Percentiles rank a stretch among this genome's conserved stretches.
Conservation (phyloP, 2,329 filamentous ascomycete genomes). For the Bipolaris gigantea region DNA sequence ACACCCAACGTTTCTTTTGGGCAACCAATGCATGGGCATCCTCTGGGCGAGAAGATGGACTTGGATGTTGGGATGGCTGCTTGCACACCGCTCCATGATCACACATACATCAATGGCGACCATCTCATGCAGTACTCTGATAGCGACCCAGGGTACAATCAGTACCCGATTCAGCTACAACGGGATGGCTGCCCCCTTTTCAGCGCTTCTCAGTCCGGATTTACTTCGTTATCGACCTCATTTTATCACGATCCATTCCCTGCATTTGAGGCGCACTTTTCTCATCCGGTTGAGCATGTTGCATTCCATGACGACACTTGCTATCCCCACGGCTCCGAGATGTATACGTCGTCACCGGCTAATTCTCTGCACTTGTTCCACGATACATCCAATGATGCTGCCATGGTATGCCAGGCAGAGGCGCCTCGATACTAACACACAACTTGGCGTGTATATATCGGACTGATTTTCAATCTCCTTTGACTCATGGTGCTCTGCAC, state of each 20-base stretch:
- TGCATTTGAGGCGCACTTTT: slow-evolving; percentile 9
- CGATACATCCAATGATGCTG: slow-evolving; percentile 11
- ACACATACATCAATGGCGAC: background rate
- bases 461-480: background rate
- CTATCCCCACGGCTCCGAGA: slow-evolving; percentile 6
- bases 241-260: slow-evolving; percentile 13
- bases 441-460: background rate
- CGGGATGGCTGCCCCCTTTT: slow-evolving; percentile 2
- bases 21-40: slow-evolving; percentile 9
- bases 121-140: slow-evolving; percentile 11
- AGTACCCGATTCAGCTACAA: slow-evolving; percentile 1
- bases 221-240: background rate
- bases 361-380: slow-evolving; percentile 10
- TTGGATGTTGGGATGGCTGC: slow-evolving; percentile 15
- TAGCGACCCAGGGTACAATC: slow-evolving; percentile 5
- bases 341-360: slow-evolving; percentile 1
- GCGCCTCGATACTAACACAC: background rate
- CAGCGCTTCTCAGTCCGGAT: background rate
- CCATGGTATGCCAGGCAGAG: background rate
- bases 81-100: slow-evolving; percentile 4
- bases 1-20: slow-evolving; percentile 13
- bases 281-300: background rate
- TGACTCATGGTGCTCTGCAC: background rate
- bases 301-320: slow-evolving; percentile 3
- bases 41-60: slow-evolving; percentile 8